Base-by-base conservation (phyloP, 202 grass and related monocot genomes). In the Sporobolus alterniflorus region DNA sequence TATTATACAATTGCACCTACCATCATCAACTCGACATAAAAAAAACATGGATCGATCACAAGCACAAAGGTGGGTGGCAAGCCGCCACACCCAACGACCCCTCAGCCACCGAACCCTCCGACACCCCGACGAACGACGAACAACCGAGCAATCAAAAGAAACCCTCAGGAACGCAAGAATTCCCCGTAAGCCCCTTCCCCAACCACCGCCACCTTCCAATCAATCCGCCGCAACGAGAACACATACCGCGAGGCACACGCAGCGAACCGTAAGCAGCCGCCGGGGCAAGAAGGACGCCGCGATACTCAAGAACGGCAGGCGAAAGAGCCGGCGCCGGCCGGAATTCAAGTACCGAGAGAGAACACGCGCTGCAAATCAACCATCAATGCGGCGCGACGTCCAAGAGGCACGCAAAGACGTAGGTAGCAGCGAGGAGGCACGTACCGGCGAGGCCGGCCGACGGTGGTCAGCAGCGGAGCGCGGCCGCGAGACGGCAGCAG, bases 181-280 rank as follows among this genome's bases (percentile, higher is more conserved):
- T 74, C 67, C 55, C 26, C 42, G 5, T 41, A 61, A 77, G 64
- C 49, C 64, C 64, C 66, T 59, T 28, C 74, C 83, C 80, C 88
- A 85, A 83, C 87, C 71, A 84, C 91, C 88, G 51, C 55, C 89
- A 86, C 82, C 88, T 91, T 82, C 83, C 83, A 89, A 89, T 85
- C 77, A 79, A 84, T 84, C 85, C 73, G 39, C 83, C 52, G 34
- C 65, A n/a, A 32, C 57, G 39, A 73, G 14, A 87, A 83, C 69
- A 69, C 80, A 31, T 55, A 73, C 67, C 70, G 15, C 86, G 22
- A 81, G 67, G 82, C 62, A 76, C 47, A 34, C 60, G 63, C 12
- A 2, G 41, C 56, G 64, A 22, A 9, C 47, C 24, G 46, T 20
- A 80, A 57, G 29, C 50, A 69, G 16, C 59, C 69, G 59, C 41